Percentiles rank a stretch among this genome's conserved stretches.
These are phyloP conservation scores for Cenchrus purpureus DNA, from an alignment of 176 grass and related monocot genomes.

Conservation along the genomic window DNA sequence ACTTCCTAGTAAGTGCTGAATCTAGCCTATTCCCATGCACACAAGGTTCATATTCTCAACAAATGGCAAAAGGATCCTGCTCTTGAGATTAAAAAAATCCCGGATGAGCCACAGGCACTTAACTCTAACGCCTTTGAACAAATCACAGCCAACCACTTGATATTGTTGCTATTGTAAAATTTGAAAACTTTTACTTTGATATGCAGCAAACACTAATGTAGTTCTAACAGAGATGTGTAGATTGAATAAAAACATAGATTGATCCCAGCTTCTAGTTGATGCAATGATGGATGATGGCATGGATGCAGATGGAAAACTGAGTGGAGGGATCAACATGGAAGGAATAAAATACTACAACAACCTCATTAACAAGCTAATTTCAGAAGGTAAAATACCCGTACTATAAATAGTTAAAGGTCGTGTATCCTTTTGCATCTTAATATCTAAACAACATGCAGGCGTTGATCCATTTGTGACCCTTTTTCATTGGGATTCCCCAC, in stretches of 20 bases:
- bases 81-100: slow-evolving; percentile 12
- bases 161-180: not conserved
- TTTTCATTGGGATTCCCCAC: slow-evolving; percentile 91
- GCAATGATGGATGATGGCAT: slow-evolving; percentile 2
- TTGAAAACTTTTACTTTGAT: slow-evolving; percentile 17
- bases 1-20: slow-evolving; percentile 71
- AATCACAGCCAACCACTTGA: not conserved
- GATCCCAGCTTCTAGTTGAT: slow-evolving; percentile 10
- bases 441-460: slow-evolving; percentile 47
- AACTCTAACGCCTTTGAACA: slow-evolving; percentile 22
- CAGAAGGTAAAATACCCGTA: slow-evolving; percentile 51
- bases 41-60: not conserved
- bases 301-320: slow-evolving; percentile 69
- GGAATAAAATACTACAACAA: slow-evolving; percentile 89
- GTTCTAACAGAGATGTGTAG: not conserved
- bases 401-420: not conserved
- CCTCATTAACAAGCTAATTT: slow-evolving; percentile 77
- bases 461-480: slow-evolving; percentile 84
- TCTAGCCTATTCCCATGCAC: slow-evolving; percentile 3
- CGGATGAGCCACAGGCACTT: not conserved
- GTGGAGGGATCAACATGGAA: slow-evolving; percentile 69
- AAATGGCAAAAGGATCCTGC: slow-evolving; percentile 23
- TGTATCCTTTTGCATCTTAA: slow-evolving; percentile 2
- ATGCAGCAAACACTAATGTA: not conserved
- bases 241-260: not conserved